Evolutionary conservation across 345 rosid genomes (phyloP), one percentile per base, ranked within the genome.

Genomic region (Trapa incisa): DNA sequence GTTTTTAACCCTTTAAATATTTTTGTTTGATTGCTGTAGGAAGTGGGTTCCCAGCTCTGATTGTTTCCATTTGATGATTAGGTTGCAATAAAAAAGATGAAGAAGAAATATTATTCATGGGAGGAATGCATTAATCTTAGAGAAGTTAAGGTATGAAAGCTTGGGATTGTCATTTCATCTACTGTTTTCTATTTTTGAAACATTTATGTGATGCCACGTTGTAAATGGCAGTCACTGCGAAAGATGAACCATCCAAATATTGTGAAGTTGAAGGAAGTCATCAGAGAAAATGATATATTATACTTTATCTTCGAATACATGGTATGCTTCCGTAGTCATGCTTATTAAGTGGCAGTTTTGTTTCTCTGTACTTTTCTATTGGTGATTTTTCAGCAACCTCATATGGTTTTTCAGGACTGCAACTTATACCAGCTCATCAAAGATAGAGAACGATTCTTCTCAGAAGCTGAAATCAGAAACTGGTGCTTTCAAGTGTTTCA

Each of bases 21-120:
- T 58, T 7, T 29, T 5, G 10, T 13, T 0, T 33, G 3, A 45
- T 45, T 6, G 5, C 48, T 11, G 11, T 7, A 45, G 32, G 36
- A 29, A 9, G 37, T 9, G 6, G 15, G 33, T 4, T 6, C 1
- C 38, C 33, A 29, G 9, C 38, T 3, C 17, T 54, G 8, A 54
- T 6, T 54, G 6, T 54, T 3, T 61, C 47, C 2, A 52, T 1
- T 5, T 66, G 13, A 60, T 61, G 64, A 22, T 58, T 77, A 94
- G 99, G 99, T 94, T 78, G 99, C 99, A 48, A 83, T 94, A 65
- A 94, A 94, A 78, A 94, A 78, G 79, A 88, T 94, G 99, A 94
- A 94, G 84, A 94, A 86, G 80, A 91, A 88, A 79, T 94, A 91
- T 77, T 86, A 79, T 77, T 82, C 96, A 16, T 88, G 96, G 99